Base-by-base conservation (phyloP, 202 grass and related monocot genomes). In the Zizania palustris region DNA sequence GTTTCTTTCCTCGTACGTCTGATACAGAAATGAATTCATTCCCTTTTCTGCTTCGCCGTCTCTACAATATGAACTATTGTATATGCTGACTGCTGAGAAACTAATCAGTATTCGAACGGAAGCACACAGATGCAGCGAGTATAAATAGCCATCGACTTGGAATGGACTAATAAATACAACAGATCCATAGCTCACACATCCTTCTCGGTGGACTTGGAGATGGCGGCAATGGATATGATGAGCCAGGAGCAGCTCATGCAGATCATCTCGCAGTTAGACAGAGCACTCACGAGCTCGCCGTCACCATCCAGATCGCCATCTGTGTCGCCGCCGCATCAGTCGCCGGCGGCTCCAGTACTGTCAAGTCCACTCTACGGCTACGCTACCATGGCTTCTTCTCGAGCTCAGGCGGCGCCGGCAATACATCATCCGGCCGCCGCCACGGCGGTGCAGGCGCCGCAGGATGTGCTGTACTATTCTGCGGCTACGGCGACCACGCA, bases 251-350 rank as follows among this genome's bases (percentile, higher is more conserved):
- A 71, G 77, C 77, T 80, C 43, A 62, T 71, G 77, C 28, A 62
- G 34, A 51, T 59, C 77, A 70, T 80, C 65, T 70, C 77, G 19
- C 65, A 80, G 37, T 65, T 80, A 20, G 77, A 80, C 63, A 45
- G 42, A 43, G 77, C 66, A 10, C 77, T 80, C 16, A 7, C n/a
- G 7, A 20, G 45, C 77, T 18, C 70, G 54, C 1, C 76, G 15
- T 69, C 66, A 40, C 65, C 77, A 16, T 40, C 55, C 55, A 16
- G 55, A 7, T 71, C 77, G n/a, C 43, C 44, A 15, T 36, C 44
- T 0, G 18, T 41, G 19, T 67, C 64, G 19, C 42, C 76, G 9
- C 40, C 39, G 2, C 65, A 37, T 0, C 16, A 69, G 0, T 16
- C 16, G 45, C n/a, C 15, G 22, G 21, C 6, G 1, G 11, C 34